phyloP scores from a whole-genome alignment of 768 basidiomycete genomes.

The Sporobolomyces roseus region DNA sequence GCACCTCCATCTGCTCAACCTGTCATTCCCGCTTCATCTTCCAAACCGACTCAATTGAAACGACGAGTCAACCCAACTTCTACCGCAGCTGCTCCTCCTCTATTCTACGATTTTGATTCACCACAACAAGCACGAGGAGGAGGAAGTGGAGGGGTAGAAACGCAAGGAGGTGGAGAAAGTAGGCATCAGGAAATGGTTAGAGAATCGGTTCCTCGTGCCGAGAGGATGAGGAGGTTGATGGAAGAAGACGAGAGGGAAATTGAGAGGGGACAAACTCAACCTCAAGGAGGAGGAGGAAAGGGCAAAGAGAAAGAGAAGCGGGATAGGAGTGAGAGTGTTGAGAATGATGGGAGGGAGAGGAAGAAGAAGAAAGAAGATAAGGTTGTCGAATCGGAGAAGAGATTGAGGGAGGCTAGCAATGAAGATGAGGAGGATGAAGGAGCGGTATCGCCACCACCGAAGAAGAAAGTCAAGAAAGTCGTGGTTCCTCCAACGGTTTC shows the following conservation, averaged over 20 bases:
- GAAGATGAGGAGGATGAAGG: conserved; percentile 3
- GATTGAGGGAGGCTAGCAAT: not conserved
- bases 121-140: not conserved
- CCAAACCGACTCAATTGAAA: not conserved
- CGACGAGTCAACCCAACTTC: not conserved
- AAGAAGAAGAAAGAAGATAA: conserved; percentile 20
- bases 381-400: conserved; percentile 11
- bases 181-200: conserved; percentile 14
- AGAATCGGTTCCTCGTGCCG: conserved; percentile 54
- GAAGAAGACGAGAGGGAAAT: conserved; percentile 58
- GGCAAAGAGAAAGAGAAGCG: conserved; percentile 23
- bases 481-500: too few species aligned
- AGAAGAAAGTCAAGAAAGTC: conserved; percentile 14
- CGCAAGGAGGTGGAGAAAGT: conserved; percentile 55
- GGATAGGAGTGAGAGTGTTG: not conserved
- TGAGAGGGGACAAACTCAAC: not conserved
- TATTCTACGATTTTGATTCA: conserved; percentile 19
- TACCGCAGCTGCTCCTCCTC: not conserved
- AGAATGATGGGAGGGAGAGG: conserved; percentile 15
- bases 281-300: conserved; percentile 52
- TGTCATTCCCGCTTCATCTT: not conserved
- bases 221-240: conserved; percentile 78
- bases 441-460: not conserved
- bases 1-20: conserved; percentile 1
- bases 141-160: not conserved